Percentiles rank a stretch among this genome's conserved stretches.
phyloP scores from a whole-genome alignment of 2,329 filamentous ascomycete species.

The Scytalidium lignicola region DNA sequence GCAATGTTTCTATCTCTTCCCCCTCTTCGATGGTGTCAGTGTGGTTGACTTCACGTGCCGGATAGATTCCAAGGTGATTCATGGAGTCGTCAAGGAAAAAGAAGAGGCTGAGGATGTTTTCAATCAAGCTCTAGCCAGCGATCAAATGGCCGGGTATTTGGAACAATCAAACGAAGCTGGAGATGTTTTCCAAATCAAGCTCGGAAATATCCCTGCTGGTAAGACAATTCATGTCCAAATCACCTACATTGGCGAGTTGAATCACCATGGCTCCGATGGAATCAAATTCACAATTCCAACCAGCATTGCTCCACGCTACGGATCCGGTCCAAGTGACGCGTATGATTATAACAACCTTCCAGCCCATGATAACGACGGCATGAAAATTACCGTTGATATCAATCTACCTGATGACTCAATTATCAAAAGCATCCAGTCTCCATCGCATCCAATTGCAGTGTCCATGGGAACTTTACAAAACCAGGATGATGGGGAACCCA shows the following conservation, averaged over 20 bases:
- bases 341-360: constrained; percentile 4
- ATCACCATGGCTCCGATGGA: constrained; percentile 65
- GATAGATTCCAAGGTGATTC: constrained; percentile 54
- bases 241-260: constrained; percentile 64
- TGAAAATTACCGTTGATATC: constrained; percentile 51
- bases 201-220: constrained; percentile 61
- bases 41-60: constrained; percentile 64
- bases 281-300: constrained; percentile 66
- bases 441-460: constrained; percentile 63
- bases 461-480: constrained; percentile 55
- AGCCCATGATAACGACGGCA: constrained; percentile 8
- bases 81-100: constrained; percentile 63
- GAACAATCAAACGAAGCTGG: constrained; percentile 54
- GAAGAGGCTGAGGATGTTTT: constrained; percentile 56
- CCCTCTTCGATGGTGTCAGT: constrained; percentile 66
- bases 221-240: constrained; percentile 56
- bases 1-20: constrained; percentile 63
- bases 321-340: constrained; percentile 35
- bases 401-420: constrained; percentile 49
- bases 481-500: constrained; percentile 39
- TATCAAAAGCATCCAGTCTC: constrained; percentile 60
- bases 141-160: constrained; percentile 60
- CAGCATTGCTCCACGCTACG: constrained; percentile 62
- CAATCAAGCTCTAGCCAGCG: constrained; percentile 49
- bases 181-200: constrained; percentile 63